A percentile compares a stretch with the other conserved stretches of the same genome.
Conservation (phyloP, 306 rosid species). For the Corylus americana region DNA sequence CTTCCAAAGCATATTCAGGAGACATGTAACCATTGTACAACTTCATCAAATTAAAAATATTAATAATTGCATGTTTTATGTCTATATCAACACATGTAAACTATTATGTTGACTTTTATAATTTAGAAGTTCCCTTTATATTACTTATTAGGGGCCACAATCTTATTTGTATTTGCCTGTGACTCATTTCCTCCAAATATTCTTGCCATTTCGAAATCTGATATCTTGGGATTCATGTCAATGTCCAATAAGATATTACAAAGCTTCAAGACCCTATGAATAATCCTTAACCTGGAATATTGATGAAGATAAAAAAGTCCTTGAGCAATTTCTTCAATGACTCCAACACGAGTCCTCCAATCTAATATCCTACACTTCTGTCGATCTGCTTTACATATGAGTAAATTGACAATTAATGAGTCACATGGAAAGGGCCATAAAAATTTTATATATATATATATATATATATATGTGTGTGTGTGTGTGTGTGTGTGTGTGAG, state of each 20-base stretch:
- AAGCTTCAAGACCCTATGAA: constrained; percentile 34
- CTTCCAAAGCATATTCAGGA: too few species aligned
- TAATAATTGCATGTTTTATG: too few species aligned
- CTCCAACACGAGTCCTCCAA: constrained; percentile 25
- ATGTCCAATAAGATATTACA: constrained; percentile 35
- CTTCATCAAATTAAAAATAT: too few species aligned
- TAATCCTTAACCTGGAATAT: constrained; percentile 34
- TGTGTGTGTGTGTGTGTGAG: too few species aligned
- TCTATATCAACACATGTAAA: too few species aligned
- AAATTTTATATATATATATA: too few species aligned
- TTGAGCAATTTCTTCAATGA: constrained; percentile 28
- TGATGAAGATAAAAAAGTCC: constrained; percentile 35
- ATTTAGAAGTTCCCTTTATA: too few species aligned
- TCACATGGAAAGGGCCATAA: neutral
- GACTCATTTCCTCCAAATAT: constrained; percentile 29
- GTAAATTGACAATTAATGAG: neutral
- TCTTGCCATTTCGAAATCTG: constrained; percentile 37
- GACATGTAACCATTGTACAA: too few species aligned
- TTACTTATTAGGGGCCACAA: too few species aligned
- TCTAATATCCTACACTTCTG: constrained; percentile 12
- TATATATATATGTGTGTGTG: too few species aligned
- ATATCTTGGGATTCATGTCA: constrained; percentile 37
- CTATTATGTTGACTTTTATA: too few species aligned
- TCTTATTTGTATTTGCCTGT: too few species aligned
- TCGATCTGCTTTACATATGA: constrained; percentile 19